phyloP scores from a whole-genome alignment of 345 rosid species.

The Limnanthes douglasii region DNA sequence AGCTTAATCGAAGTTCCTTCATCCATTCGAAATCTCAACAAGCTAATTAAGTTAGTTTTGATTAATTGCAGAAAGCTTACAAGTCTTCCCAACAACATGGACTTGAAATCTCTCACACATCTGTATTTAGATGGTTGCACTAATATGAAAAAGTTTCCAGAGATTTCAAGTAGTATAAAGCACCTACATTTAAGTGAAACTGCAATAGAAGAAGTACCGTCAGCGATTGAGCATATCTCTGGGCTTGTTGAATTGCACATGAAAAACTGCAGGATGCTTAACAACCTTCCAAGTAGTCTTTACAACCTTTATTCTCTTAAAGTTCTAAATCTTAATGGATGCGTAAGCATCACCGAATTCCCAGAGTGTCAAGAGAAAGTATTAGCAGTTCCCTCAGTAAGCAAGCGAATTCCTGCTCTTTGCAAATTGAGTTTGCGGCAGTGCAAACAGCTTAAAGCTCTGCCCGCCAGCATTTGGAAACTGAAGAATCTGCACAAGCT shows the following conservation, averaged over 20 bases:
- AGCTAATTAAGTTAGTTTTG: not conserved
- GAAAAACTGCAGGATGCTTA: not conserved
- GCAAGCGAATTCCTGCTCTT: not conserved
- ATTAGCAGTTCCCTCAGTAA: not conserved
- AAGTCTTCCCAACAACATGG: not conserved
- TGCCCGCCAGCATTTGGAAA: conserved; percentile 1
- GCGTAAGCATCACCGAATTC: not conserved
- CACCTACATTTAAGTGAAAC: not conserved
- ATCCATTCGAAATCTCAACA: conserved; percentile 2
- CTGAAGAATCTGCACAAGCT: not conserved
- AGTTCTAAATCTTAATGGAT: not conserved
- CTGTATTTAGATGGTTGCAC: not conserved
- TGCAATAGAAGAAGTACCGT: conserved; percentile 3
- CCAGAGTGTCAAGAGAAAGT: not conserved
- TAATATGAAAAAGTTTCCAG: not conserved
- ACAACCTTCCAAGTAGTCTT: conserved; percentile 4
- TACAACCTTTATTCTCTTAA: not conserved
- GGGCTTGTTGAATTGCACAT: not conserved
- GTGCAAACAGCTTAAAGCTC: not conserved
- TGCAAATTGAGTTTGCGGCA: not conserved
- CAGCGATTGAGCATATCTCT: not conserved
- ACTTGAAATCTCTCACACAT: not conserved
- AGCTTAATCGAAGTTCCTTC: conserved; percentile 2
- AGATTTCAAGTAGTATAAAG: not conserved
- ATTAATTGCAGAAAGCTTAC: not conserved